Base-by-base conservation (phyloP, 208 protist species). In the Paratrypanosoma confusum region DNA sequence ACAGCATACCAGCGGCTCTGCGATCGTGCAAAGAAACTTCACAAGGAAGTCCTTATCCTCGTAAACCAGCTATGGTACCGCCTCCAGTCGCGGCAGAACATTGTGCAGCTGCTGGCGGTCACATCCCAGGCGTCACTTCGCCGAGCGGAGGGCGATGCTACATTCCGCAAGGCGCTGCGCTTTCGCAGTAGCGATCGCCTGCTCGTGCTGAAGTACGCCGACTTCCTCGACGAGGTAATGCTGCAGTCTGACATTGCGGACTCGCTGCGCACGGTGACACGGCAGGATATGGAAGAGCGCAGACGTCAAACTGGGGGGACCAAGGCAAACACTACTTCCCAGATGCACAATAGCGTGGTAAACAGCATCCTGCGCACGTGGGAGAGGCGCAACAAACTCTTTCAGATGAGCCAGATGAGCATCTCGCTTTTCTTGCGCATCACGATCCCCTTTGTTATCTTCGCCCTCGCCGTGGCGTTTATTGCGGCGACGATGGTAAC, bases 141-240 rank as follows among this genome's bases (percentile, higher is more conserved):
- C 21, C 56, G 56, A 24, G 39, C 27, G 13, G 32, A 53, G 5
- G 26, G 39, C 24, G 27, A 57, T 13, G 18, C 6, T 7, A 36
- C 43, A 40, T 63, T 63, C 32, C 3, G 49, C 5, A 3, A 27
- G 11, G 56, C 56, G 3, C 49, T 63, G 3, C 32, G 51, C 39
- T 31, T 51, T n/a, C 39, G 46, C 5, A 55, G 3, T 13, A 57
- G 42, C 27, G 56, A 57, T 43, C 46, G 48, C 18, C 34, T 39
- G 8, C 28, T 63, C 6, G 22, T 57, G 5, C 28, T 51, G 34
- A 57, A 57, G 39, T 63, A 63, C 35, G 56, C 56, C 16, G 38
- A 57, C 16, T 63, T 63, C 25, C 39, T 63, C 5, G 47, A 63
- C 16, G 32, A 63, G 5, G 56, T 63, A n/a, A 63, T 63, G 56